A percentile compares a stretch with the other conserved stretches of the same genome.
Conservation (phyloP, 768 basidiomycete genomes). For the Nevesoporus exiguus region DNA sequence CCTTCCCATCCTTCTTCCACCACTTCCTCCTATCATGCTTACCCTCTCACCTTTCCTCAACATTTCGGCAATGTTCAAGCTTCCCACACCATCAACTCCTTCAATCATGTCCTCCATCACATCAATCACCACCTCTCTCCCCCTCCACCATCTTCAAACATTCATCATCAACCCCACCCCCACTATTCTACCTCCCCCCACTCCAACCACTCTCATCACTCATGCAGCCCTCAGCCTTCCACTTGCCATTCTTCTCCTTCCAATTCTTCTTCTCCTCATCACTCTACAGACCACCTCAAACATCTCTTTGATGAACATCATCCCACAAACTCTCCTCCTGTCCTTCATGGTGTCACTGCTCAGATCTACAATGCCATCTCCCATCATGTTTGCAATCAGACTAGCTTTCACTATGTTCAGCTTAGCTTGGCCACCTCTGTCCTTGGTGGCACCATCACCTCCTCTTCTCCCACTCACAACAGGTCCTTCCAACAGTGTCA, state of each 20-base stretch:
- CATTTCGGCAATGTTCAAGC: conserved; percentile 3
- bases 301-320: too few species aligned
- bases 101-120: not conserved
- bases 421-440: not conserved
- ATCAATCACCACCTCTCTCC: too few species aligned
- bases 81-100: fast-evolving
- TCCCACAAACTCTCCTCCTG: not conserved
- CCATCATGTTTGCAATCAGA: not conserved
- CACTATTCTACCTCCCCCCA: too few species aligned
- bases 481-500: not conserved
- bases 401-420: not conserved
- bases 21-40: not conserved
- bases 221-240: too few species aligned
- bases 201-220: too few species aligned
- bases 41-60: conserved; percentile 4
- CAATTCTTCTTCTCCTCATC: too few species aligned
- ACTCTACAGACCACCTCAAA: too few species aligned
- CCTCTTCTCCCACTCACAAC: not conserved
- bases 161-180: too few species aligned
- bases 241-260: too few species aligned
- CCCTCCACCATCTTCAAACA: too few species aligned
- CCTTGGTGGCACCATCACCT: not conserved
- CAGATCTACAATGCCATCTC: not conserved
- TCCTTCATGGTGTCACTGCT: not conserved
- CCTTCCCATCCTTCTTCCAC: too few species aligned